phyloP scores from a whole-genome alignment of 139 green algal species.

The Gonium pectorale region DNA sequence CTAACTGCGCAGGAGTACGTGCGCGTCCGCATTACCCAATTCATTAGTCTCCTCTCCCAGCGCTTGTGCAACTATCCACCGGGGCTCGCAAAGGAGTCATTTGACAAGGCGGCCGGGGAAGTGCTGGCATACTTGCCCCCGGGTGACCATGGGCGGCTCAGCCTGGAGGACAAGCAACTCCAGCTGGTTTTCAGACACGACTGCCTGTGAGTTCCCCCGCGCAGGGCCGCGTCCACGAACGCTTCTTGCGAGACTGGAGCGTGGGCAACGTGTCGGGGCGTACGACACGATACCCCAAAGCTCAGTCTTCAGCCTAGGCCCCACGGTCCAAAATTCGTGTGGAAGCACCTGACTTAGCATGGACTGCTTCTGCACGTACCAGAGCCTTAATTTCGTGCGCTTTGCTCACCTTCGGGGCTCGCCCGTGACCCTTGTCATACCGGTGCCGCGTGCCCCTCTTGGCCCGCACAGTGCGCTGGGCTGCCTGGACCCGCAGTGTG shows the following conservation, averaged over 20 bases:
- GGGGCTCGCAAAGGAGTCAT: constrained; percentile 48
- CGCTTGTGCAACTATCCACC: constrained; percentile 56
- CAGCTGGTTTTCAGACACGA: constrained; percentile 94
- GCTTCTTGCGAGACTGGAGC: too few relatives aligned
- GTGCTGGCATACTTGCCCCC: constrained; percentile 68
- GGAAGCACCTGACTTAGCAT: too few relatives aligned
- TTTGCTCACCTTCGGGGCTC: too few relatives aligned
- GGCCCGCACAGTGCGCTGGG: constrained; percentile 85
- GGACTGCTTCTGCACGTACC: too few relatives aligned
- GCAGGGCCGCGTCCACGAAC: too few relatives aligned
- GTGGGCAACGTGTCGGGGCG: too few relatives aligned
- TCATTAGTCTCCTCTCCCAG: constrained; percentile 25
- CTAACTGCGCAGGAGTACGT: constrained; percentile 54
- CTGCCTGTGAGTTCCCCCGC: constrained; percentile 80
- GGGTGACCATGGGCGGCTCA: constrained; percentile 68
- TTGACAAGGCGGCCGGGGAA: constrained; percentile 71
- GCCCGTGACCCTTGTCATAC: too few relatives aligned
- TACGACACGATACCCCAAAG: too few relatives aligned
- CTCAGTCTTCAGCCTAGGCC: too few relatives aligned
- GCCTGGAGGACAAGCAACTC: constrained; percentile 76
- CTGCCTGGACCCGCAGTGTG: constrained; percentile 87
- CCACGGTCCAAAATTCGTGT: too few relatives aligned
- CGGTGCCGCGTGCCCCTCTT: too few relatives aligned
- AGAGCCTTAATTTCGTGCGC: too few relatives aligned
- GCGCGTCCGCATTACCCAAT: constrained; percentile 36